Evolutionary conservation across 331 rosid species (phyloP), one percentile per base, ranked within the genome.

Genomic region (Malus hybrid): DNA sequence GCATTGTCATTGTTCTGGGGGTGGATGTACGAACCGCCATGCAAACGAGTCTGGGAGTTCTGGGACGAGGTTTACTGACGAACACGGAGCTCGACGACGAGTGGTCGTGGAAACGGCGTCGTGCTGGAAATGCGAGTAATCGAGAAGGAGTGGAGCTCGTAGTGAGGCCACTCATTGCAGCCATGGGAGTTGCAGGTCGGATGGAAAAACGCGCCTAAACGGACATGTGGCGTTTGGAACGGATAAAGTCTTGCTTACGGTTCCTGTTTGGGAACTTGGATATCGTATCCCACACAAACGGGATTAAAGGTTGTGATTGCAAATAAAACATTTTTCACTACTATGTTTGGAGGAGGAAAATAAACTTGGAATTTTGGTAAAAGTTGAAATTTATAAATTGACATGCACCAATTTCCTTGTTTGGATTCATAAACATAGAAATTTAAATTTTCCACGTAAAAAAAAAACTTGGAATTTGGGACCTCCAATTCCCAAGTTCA

Each of bases 1-100:
- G 44, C 44, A 39, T 1, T 42, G 48, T 42, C 10, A 42, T 10
- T 10, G 14, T 42, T 42, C 14, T 10, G 14, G 48, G 48, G 48
- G 48, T 42, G 48, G 24, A 32, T 79, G 66, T 24, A 87, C 87
- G 4, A 22, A 91, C 98, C 89, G 99, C 99, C 99, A 86, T 90
- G 96, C 99, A 92, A 52, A 83, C 77, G 80, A 92, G 58, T 78
- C 87, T 85, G 13, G 81, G 82, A 77, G 86, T 68, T 58, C 71
- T 72, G 75, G 75, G 68, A 53, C 36, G 32, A 58, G 87, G 88
- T 18, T 63, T 68, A 70, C 32, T 64, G 26, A 86, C 0, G 24
- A 77, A 32, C 66, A 83, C 34, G 78, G 84, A 80, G 33, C 76
- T 68, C 5, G 70, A 42, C 5, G 70, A 42, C 66, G 79, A 86